Percentiles rank a stretch among this genome's conserved stretches.
phyloP scores from a whole-genome alignment of 2,329 filamentous ascomycete genomes.

The Diaporthe citriasiana region DNA sequence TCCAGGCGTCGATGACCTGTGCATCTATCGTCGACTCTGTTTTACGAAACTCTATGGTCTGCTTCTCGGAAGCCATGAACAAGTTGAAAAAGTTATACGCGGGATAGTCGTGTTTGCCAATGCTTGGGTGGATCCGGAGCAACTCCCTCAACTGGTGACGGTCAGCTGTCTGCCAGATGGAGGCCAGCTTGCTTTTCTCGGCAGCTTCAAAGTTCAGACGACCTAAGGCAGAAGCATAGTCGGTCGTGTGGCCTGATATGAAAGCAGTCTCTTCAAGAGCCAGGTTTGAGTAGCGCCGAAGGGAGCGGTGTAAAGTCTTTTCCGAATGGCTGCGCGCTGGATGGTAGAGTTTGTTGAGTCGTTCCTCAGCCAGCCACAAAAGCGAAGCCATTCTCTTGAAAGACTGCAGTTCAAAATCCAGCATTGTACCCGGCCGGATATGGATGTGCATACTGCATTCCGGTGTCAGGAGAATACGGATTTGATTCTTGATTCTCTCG shows the following conservation, averaged over 20 bases:
- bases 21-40: not conserved
- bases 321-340: not conserved
- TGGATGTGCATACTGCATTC: not conserved
- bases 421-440: not conserved
- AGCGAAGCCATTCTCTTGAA: constrained; percentile 6
- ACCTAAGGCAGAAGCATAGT: not conserved
- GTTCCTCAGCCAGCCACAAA: constrained; percentile 1
- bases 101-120: not conserved
- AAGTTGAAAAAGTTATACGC: constrained; percentile 17
- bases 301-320: not conserved
- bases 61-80: not conserved
- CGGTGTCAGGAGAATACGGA: not conserved
- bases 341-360: constrained; percentile 7
- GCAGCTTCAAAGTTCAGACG: fast-evolving
- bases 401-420: not conserved
- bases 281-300: not conserved
- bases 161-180: not conserved
- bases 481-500: constrained; percentile 1
- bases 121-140: not conserved
- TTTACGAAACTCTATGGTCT: not conserved
- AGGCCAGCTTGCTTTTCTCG: not conserved
- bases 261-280: not conserved
- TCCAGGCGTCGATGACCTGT: constrained; percentile 6
- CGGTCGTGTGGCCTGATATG: no score
- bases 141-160: not conserved